Base-by-base conservation (phyloP, 1,284 basidiomycete genomes). In the Moesziomyces globuligerus region DNA sequence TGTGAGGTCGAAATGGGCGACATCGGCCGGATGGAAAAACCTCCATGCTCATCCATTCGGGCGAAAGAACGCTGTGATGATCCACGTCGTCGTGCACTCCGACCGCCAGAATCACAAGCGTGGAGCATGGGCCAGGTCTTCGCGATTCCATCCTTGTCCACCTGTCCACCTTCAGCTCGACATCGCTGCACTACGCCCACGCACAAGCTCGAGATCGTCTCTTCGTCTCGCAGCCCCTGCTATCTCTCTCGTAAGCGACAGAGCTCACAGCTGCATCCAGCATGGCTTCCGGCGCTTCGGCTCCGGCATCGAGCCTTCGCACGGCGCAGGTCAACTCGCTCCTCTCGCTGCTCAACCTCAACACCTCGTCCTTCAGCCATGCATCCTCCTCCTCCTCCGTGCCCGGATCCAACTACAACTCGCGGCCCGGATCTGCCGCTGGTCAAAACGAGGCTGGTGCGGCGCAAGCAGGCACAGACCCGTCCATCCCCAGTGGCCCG, bases 401-500 rank as follows among this genome's bases (percentile, higher is more conserved):
- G 34, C 64, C 68, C 26, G 56, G 60, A 0, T 71, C 67, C 32
- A 55, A 51, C 28, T 64, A 59, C 65, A 69, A 60, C 41, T 73
- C 69, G 9, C 13, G 66, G 24, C 59, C 68, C 5, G 46, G 70
- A 17, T 62, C 55, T 0, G 61, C 74, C 13, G 59, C 68, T 5
- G 73, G 68, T 11, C 45, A 40, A 13, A 58, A 50, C 23, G 64
- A 66, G 32, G 9, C 21, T 1, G 20, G 34, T 1, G 26, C 36
- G 0, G 55, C 37, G 13, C 13, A 37, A 20, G 56, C 49, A 6
- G 49, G 38, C 5, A 49, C 58, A 1, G 52, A 52, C 13, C 41
- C 68, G 7, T 45, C 48, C 17, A 53, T 74, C 5, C 70, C 78
- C 1, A 50, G 50, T 4, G 88, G 87, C 0, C 91, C 93, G 26